A percentile compares a stretch with the other conserved stretches of the same genome.
Evolutionary conservation across 2,329 filamentous ascomycete species (phyloP).

Genomic region (Diaporthe vexans): DNA sequence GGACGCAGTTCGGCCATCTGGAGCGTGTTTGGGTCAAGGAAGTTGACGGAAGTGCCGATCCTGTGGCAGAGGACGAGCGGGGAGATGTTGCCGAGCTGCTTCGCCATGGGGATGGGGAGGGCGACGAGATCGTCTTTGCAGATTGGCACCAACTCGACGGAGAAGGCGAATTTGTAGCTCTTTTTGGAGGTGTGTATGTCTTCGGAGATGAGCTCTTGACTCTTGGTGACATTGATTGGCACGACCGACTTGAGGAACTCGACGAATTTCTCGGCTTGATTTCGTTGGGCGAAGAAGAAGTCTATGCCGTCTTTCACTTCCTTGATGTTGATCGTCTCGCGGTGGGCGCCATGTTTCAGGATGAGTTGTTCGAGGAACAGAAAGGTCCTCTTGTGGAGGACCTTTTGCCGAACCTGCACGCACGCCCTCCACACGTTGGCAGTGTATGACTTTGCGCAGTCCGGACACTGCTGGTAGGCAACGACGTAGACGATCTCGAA

Average conservation of each 20-base stretch:
- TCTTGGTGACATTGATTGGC: conserved; percentile 70
- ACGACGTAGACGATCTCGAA: conserved; percentile 96
- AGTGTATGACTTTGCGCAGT: conserved; percentile 96
- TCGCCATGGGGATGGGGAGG: conserved; percentile 89
- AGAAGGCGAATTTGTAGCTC: conserved; percentile 95
- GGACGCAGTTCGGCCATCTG: conserved; percentile 90
- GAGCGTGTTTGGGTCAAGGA: conserved; percentile 91
- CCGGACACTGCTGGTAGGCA: conserved; percentile 92
- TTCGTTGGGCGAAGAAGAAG: conserved; percentile 92
- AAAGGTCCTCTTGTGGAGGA: conserved; percentile 88
- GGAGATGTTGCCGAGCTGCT: conserved; percentile 87
- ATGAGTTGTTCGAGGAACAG: conserved; percentile 90
- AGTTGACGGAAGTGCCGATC: conserved; percentile 89
- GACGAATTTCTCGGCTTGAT: conserved; percentile 85
- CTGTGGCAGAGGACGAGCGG: conserved; percentile 89
- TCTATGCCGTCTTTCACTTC: conserved; percentile 94
- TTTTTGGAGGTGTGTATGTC: conserved; percentile 92
- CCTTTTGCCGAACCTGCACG: conserved; percentile 97
- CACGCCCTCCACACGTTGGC: conserved; percentile 95
- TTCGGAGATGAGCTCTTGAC: conserved; percentile 84
- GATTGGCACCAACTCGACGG: conserved; percentile 89
- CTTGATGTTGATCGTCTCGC: conserved; percentile 97
- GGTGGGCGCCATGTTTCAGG: conserved; percentile 91
- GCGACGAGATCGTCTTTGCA: conserved; percentile 99
- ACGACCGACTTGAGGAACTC: conserved; percentile 84